Evolutionary conservation across 352 stramenopile species (phyloP).

Genomic region (Thalassiosira mediterranea): DNA sequence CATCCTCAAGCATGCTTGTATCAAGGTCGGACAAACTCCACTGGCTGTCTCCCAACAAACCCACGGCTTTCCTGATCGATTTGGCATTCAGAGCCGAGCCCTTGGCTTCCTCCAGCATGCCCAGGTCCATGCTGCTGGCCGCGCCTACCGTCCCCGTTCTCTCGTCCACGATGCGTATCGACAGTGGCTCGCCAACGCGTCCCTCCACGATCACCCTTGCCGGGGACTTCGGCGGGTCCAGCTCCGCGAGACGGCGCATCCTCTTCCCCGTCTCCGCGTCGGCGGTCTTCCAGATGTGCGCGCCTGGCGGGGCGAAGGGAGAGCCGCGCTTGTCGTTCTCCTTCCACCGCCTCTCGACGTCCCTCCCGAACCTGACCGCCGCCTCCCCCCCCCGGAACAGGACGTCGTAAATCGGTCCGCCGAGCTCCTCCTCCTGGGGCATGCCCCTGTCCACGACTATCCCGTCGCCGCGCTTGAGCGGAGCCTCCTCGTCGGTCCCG

Average conservation of each 20-base stretch:
- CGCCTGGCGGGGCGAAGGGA: slow-evolving; percentile 52
- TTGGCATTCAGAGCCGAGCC: slow-evolving; percentile 38
- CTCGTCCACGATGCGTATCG: slow-evolving; percentile 48
- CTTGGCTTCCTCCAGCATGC: slow-evolving; percentile 30
- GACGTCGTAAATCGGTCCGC: slow-evolving; percentile 77
- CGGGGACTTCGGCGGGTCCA: slow-evolving; percentile 34
- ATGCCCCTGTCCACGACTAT: slow-evolving; percentile 77
- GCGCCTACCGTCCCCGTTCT: slow-evolving; percentile 29
- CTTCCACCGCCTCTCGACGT: slow-evolving; percentile 47
- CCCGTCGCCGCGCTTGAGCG: slow-evolving; percentile 71
- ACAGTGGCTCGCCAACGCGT: slow-evolving; percentile 42
- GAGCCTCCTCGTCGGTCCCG: slow-evolving; percentile 15
- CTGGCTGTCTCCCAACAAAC: slow-evolving; percentile 66
- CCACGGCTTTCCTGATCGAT: slow-evolving; percentile 70
- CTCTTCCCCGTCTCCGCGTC: slow-evolving; percentile 67
- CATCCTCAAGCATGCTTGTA: slow-evolving; percentile 46
- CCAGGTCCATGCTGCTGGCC: slow-evolving; percentile 28
- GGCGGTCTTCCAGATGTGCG: slow-evolving; percentile 74
- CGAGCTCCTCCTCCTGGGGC: slow-evolving; percentile 72
- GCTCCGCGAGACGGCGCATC: slow-evolving; percentile 59
- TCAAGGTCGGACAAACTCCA: slow-evolving; percentile 56
- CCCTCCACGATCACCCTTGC: slow-evolving; percentile 54
- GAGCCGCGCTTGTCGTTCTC: slow-evolving; percentile 32
- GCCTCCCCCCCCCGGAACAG: slow-evolving; percentile 22
- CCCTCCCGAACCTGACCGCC: slow-evolving; percentile 52